Evolutionary conservation across 2,329 filamentous ascomycete genomes (phyloP).

Genomic region (Talaromyces sp.): DNA sequence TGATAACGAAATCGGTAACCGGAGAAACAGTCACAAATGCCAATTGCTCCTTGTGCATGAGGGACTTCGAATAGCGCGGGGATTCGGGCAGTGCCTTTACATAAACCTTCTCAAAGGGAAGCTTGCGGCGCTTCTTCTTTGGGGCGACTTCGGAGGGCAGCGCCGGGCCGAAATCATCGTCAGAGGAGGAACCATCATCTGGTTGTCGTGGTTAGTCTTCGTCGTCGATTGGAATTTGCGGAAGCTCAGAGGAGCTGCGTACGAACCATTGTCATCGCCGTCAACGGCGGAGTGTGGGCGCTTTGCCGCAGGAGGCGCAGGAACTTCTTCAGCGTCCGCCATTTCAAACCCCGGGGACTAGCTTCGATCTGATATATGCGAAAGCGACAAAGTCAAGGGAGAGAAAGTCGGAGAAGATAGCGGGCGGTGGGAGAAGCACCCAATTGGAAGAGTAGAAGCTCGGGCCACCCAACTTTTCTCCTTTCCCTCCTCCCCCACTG

Average conservation of each 20-base stretch:
- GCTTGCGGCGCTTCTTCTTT: constrained; percentile 87
- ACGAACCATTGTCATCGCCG: constrained; percentile 44
- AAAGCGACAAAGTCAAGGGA: not conserved
- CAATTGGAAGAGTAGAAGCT: constrained; percentile 23
- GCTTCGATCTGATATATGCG: not conserved
- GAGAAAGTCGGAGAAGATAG: constrained; percentile 14
- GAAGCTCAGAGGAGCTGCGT: not conserved
- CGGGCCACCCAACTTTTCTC: constrained; percentile 32
- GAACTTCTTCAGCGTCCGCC: constrained; percentile 30
- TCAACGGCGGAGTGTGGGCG: constrained; percentile 61
- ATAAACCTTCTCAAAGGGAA: constrained; percentile 95
- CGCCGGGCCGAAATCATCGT: constrained; percentile 91
- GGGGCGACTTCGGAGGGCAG: constrained; percentile 76
- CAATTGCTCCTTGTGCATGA: constrained; percentile 98
- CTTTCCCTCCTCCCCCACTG: constrained; percentile 29
- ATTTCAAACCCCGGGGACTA: constrained; percentile 22
- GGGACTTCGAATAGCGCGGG: constrained; percentile 83
- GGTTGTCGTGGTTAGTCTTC: constrained; percentile 14
- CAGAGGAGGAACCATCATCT: constrained; percentile 62
- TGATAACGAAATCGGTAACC: constrained; percentile 91
- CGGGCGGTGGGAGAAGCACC: constrained; percentile 23
- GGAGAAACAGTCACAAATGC: constrained; percentile 87
- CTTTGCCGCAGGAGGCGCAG: constrained; percentile 48
- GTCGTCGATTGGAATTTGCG: constrained; percentile 13
- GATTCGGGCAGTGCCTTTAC: constrained; percentile 83